Base-by-base conservation (phyloP, 163 green algal species). In the Picocystis sp. region DNA sequence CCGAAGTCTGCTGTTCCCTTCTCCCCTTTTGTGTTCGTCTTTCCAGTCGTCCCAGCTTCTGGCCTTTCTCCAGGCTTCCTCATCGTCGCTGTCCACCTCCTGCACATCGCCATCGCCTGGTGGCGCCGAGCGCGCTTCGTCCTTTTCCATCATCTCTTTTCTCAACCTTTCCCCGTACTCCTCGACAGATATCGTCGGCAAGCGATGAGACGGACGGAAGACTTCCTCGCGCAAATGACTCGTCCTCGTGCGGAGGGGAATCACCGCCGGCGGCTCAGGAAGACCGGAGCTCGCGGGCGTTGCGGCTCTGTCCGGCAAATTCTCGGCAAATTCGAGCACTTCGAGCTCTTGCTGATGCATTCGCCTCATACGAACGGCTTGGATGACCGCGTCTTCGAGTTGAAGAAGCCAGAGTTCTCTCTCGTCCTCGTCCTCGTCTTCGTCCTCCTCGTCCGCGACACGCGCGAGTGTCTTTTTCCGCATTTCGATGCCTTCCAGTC, bases 111-210 rank as follows among this genome's bases (percentile, higher is more conserved):
- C 49, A 50, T 61, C 50, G 17, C 50, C 47, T 8, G 35, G 41
- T 15, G 60, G 22, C 11, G 46, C 58, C 17, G 34, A 53, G 1
- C 45, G 61, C 22, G 59, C 62, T 48, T 58, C 24, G 34, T 58
- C 19, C 47, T 57, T 44, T 42, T 73, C 55, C 25, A 42, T 38
- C 13, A 58, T 34, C 69, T 89, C 79, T 41, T 73, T 56, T 14
- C 29, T 5, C 29, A 38, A 38, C 8, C 29, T 38, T 48, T 70
- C 67, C 8, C 69, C 80, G 50, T 64, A 65, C 69, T 89, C 64
- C 63, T 85, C 77, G 24, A 89, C 67, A 2, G 64, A 87, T 55
- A 92, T 73, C 1, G 76, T 89, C 9, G 84, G 78, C 52, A 88
- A 47, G 17, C 55, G 72, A 52, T 92, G 75, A 49, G 57, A 69